Evolutionary conservation across 192 early-diverging fungal genomes (phyloP), one percentile per base, ranked within the genome.

Genomic region (Entophlyctis luteolus): DNA sequence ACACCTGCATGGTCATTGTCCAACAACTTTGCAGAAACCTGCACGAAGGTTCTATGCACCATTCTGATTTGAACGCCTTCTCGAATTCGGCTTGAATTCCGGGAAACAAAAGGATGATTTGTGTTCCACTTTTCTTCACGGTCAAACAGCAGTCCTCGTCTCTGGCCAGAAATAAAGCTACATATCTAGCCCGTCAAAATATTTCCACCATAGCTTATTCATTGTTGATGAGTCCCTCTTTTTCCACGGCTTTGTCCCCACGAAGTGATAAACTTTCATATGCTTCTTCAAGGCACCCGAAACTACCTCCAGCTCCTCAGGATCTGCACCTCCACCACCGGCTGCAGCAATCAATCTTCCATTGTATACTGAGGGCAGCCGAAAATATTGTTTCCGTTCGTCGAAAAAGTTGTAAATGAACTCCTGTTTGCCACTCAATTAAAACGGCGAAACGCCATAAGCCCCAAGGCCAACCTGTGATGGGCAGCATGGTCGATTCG

Each of bases 331-430:
- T 16, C 39, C 35, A n/a, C 22, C 39, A 12, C 29, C 55, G 14
- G 55, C 55, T 4, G 34, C 16, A 12, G 57, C n/a, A 63, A 70
- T 62, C 27, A 23, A 16, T 5, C 68, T 27, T 16, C 59, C 57
- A 42, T 72, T 72, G 45, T 71, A 72, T 16, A 52, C 53, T 14
- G 49, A 27, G 16, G 70, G 70, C 22, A 72, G 52, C 10, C 70
- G 23, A 55, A 72, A 66, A 31, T 56, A 72, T 25, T 37, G 22
- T 23, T 45, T 70, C 2, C 70, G 69, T 35, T 65, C 68, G 14
- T 72, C 70, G 38, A 72, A 72, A 72, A 72, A 72, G 67, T 72
- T 42, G 36, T 57, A 70, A 31, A 72, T 48, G 37, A 72, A 72
- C 33, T 72, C 70, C 59, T 60, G 59, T 2, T 12, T 32, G 22